phyloP scores from a whole-genome alignment of 495 filamentous ascomycete genomes.

The Aspergillus ellipticus region DNA sequence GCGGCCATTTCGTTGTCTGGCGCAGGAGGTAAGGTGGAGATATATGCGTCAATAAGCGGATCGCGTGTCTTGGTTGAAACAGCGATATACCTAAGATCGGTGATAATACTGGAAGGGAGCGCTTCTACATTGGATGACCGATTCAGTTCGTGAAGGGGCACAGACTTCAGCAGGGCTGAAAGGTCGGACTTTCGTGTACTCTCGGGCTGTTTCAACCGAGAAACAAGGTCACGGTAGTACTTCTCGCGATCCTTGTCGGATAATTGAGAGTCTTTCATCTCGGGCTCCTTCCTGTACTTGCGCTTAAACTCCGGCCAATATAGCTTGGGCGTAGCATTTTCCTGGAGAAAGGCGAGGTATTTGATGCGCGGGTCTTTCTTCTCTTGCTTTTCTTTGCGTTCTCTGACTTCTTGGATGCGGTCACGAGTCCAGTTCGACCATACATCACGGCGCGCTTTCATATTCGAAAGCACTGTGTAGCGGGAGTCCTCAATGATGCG shows the following conservation, averaged over 20 bases:
- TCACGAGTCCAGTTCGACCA: conserved; percentile 79
- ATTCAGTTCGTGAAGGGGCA: conserved; percentile 63
- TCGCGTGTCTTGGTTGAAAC: conserved; percentile 66
- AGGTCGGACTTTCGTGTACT: conserved; percentile 76
- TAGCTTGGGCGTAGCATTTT: conserved; percentile 78
- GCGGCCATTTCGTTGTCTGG: conserved; percentile 51
- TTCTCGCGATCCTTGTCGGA: conserved; percentile 88
- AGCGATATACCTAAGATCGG: conserved; percentile 80
- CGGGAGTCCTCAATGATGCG: conserved; percentile 78
- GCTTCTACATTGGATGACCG: conserved; percentile 56
- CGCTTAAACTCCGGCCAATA: conserved; percentile 97
- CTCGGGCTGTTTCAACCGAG: conserved; percentile 70
- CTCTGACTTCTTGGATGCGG: conserved; percentile 65
- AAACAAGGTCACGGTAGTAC: conserved; percentile 83
- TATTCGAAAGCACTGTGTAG: conserved; percentile 78
- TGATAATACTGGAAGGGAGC: conserved; percentile 65
- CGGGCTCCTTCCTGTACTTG: conserved; percentile 76
- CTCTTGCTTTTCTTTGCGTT: conserved; percentile 68
- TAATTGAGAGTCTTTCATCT: conserved; percentile 74
- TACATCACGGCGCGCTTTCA: conserved; percentile 72
- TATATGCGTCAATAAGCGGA: conserved; percentile 69
- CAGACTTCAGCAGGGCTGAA: conserved; percentile 66
- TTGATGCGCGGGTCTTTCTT: conserved; percentile 82
- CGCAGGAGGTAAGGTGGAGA: conserved; percentile 65
- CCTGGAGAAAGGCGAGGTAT: conserved; percentile 78